These are phyloP conservation scores for Wallacemonas collosoma DNA, from an alignment of 208 protist genomes.

Conservation along the genomic window DNA sequence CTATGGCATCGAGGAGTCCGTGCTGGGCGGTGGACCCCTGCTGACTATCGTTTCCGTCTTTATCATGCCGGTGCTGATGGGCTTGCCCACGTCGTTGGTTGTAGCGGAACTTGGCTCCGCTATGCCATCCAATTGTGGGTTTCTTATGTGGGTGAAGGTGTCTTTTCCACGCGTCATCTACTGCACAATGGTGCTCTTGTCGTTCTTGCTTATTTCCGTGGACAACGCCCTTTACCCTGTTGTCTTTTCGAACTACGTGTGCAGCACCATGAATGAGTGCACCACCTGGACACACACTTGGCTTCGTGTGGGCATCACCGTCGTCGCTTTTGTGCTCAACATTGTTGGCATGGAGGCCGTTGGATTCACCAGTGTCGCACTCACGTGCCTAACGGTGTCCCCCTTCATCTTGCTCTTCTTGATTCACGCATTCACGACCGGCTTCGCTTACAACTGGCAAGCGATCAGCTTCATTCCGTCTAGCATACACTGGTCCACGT, in stretches of 20 bases:
- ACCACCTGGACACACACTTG: constrained; percentile 16
- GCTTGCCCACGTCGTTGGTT: constrained; percentile 59
- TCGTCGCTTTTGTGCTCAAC: constrained; percentile 64
- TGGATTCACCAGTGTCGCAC: constrained; percentile 52
- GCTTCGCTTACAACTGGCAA: constrained; percentile 77
- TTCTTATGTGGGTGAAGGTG: constrained; percentile 80
- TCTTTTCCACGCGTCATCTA: constrained; percentile 64
- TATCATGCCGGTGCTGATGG: constrained; percentile 77
- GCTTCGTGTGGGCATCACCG: constrained; percentile 53
- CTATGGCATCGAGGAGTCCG: constrained; percentile 85
- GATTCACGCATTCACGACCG: constrained; percentile 47
- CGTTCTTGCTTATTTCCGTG: constrained; percentile 59
- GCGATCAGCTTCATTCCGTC: constrained; percentile 62
- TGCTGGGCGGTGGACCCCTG: constrained; percentile 69
- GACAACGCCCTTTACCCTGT: constrained; percentile 82
- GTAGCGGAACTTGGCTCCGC: constrained; percentile 76
- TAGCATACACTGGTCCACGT: constrained; percentile 65
- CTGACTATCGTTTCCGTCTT: constrained; percentile 67
- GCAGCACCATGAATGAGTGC: constrained; percentile 37
- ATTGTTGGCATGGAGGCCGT: constrained; percentile 67
- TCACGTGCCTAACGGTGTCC: constrained; percentile 54
- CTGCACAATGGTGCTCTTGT: constrained; percentile 66
- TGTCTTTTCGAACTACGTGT: constrained; percentile 83
- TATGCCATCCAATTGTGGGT: constrained; percentile 73
- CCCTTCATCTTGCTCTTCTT: constrained; percentile 74